Percentiles rank a stretch among this genome's conserved stretches.
These are phyloP conservation scores for Orychophragmus violaceus DNA, from an alignment of 345 rosid genomes.

Conservation along the genomic window DNA sequence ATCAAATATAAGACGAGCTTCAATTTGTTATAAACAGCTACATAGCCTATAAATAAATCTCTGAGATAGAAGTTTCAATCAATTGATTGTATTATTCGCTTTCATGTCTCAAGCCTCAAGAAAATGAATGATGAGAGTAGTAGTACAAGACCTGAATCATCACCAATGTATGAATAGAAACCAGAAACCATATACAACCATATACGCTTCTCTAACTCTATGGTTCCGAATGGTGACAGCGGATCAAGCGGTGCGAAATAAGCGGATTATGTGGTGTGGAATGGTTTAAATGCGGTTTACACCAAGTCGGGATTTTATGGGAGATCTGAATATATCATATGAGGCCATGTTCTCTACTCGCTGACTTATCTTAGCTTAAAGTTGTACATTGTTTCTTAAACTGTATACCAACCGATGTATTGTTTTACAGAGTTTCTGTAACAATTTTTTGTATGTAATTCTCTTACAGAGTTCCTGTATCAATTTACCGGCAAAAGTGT, in stretches of 20 bases:
- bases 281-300: too few species aligned
- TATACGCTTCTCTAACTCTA: constrained; percentile 13
- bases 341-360: constrained; percentile 4
- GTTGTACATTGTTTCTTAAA: constrained; percentile 13
- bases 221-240: too few species aligned
- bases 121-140: not conserved
- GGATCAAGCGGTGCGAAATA: too few species aligned
- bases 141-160: constrained; percentile 1
- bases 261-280: too few species aligned
- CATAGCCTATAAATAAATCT: not conserved
- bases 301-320: not conserved
- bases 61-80: not conserved
- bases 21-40: not conserved
- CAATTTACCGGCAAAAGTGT: not conserved
- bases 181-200: constrained; percentile 10
- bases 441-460: constrained; percentile 8
- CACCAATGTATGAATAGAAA: constrained; percentile 20
- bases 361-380: not conserved
- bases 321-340: not conserved
- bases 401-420: constrained; percentile 5
- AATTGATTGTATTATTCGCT: constrained; percentile 6
- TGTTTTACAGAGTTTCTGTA: not conserved
- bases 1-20: not conserved
- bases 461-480: not conserved
- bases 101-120: too few species aligned